These are phyloP conservation scores for Bonia amplexicaulis DNA, from an alignment of 176 grass and related monocot species.

Conservation along the genomic window DNA sequence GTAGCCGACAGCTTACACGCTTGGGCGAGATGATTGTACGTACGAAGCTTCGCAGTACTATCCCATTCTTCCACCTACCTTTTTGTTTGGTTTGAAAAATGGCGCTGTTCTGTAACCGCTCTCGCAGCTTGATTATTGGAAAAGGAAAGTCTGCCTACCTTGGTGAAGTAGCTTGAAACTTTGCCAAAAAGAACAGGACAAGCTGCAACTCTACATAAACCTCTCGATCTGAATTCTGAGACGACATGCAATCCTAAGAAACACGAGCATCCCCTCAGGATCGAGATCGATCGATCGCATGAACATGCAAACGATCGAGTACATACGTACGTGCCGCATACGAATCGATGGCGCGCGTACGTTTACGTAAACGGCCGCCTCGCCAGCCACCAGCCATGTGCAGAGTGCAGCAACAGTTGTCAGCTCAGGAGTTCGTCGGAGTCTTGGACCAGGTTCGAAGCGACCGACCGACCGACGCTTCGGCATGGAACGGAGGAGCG, in stretches of 20 bases:
- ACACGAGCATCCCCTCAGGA: not conserved
- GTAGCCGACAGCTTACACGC: conserved; percentile 20
- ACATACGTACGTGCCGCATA: not conserved
- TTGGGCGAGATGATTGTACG: not conserved
- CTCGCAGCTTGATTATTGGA: conserved; percentile 4
- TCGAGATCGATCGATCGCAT: not conserved
- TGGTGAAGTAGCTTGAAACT: conserved; percentile 34
- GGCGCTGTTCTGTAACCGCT: conserved; percentile 6
- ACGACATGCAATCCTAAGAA: not conserved
- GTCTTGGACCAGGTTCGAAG: conserved; percentile 24
- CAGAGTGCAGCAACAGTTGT: conserved; percentile 17
- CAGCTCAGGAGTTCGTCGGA: not conserved
- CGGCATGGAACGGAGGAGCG: not conserved
- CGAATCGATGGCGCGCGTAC: not conserved
- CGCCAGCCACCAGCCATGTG: not conserved
- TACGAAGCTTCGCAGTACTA: not conserved
- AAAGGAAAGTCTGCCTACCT: conserved; percentile 35
- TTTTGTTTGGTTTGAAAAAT: conserved; percentile 38
- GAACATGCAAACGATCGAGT: not conserved
- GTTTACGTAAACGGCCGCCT: conserved; percentile 1
- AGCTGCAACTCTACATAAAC: not conserved
- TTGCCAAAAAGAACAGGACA: conserved; percentile 31
- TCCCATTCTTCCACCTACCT: not conserved
- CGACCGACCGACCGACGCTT: not conserved
- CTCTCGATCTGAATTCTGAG: not conserved